Conservation (phyloP, 2,329 filamentous ascomycete genomes). For the Chaetomiaceae sp. region DNA sequence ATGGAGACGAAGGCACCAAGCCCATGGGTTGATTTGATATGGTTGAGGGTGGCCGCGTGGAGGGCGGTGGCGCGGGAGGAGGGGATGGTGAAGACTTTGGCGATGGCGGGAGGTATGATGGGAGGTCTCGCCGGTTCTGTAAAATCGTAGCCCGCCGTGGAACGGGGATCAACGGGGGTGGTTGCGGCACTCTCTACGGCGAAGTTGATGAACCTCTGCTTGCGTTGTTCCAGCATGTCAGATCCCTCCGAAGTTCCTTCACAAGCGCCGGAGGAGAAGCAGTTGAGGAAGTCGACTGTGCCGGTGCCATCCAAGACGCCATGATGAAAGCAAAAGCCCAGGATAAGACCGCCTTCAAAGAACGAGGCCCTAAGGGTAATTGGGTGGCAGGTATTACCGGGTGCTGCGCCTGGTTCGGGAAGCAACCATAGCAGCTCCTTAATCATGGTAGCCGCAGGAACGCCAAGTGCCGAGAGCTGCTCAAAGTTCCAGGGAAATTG, state of each 20-base stretch:
- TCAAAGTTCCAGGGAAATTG: not conserved
- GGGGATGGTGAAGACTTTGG: slow-evolving; percentile 9
- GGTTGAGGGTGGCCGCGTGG: not conserved
- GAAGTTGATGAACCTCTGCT: not conserved
- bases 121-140: not conserved
- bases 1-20: not conserved
- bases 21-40: not conserved
- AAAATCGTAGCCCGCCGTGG: slow-evolving; percentile 8
- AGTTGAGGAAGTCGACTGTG: not conserved
- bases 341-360: slow-evolving; percentile 11
- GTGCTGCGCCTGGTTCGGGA: not conserved
- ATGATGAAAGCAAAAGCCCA: slow-evolving; percentile 15
- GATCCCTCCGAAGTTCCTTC: not conserved
- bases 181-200: not conserved
- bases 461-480: not conserved
- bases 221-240: not conserved
- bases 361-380: slow-evolving; percentile 4
- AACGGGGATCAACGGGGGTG: not conserved
- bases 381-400: not conserved
- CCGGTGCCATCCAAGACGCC: slow-evolving; percentile 12
- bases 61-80: not conserved
- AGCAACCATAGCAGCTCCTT: slow-evolving; percentile 13
- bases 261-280: not conserved
- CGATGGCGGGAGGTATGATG: not conserved
- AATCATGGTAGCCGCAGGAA: not conserved